These are phyloP conservation scores for Lepidium didymum DNA, from an alignment of 345 rosid genomes.

Conservation along the genomic window DNA sequence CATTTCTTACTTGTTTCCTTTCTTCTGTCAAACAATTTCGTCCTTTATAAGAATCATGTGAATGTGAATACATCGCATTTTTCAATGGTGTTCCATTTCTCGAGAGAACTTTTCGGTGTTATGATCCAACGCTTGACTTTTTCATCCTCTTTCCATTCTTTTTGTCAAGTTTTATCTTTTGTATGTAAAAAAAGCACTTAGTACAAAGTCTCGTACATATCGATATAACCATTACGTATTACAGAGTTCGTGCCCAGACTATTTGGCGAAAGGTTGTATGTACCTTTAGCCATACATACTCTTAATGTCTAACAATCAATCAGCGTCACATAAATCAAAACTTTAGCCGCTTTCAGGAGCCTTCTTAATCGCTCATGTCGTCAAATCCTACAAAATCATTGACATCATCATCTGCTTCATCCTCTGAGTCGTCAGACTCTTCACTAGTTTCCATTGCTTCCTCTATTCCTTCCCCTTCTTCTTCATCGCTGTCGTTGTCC, in stretches of 20 bases:
- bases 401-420: conserved; percentile 33
- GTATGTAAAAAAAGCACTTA: background rate
- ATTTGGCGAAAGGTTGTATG: background rate
- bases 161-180: background rate
- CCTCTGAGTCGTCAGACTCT: conserved; percentile 26
- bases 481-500: conserved; percentile 75
- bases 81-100: conserved; percentile 11
- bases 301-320: conserved; percentile 1
- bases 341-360: background rate
- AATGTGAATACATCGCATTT: background rate
- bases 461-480: conserved; percentile 35
- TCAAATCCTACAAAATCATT: conserved; percentile 46
- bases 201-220: background rate
- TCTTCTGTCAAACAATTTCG: background rate
- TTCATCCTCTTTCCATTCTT: background rate
- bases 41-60: background rate
- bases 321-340: conserved; percentile 12
- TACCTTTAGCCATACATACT: background rate
- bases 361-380: conserved; percentile 47
- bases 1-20: conserved; percentile 15
- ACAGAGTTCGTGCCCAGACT: conserved; percentile 8
- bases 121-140: conserved; percentile 14
- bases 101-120: background rate
- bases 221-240: conserved; percentile 5
- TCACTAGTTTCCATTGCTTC: conserved; percentile 33